phyloP scores from a whole-genome alignment of 352 stramenopile species.

The Globisporangium takayamanum region DNA sequence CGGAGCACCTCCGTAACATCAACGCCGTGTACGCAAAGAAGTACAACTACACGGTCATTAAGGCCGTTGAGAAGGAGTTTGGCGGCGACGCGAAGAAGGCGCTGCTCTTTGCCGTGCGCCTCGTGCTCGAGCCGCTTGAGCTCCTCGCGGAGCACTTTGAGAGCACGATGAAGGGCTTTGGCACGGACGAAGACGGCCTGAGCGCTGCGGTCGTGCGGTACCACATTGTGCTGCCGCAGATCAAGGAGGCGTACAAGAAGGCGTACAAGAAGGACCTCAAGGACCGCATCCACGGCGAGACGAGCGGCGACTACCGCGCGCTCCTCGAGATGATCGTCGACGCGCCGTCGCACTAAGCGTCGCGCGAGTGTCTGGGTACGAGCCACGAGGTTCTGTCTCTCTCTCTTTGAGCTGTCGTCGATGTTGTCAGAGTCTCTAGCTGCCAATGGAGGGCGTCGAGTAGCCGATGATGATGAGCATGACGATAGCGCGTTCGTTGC shows the following conservation, averaged over 20 bases:
- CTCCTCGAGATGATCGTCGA: constrained; percentile 60
- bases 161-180: constrained; percentile 67
- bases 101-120: constrained; percentile 50
- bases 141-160: constrained; percentile 66
- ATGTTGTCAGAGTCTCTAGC: too few species aligned
- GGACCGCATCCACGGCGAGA: constrained; percentile 76
- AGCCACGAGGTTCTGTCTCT: background rate
- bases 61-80: constrained; percentile 79
- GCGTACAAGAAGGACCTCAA: constrained; percentile 70
- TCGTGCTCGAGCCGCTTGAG: constrained; percentile 50
- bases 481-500: too few species aligned
- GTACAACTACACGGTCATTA: constrained; percentile 74
- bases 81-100: constrained; percentile 66
- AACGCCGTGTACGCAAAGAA: constrained; percentile 67
- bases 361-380: background rate
- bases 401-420: background rate
- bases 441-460: too few species aligned
- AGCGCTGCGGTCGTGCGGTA: constrained; percentile 60
- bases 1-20: constrained; percentile 59
- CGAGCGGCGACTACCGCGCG: constrained; percentile 69
- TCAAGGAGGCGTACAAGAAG: constrained; percentile 76
- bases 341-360: constrained; percentile 14
- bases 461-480: too few species aligned
- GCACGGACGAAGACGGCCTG: constrained; percentile 35
- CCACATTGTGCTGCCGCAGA: constrained; percentile 64